Evolutionary conservation across 305 asterid species (phyloP), one percentile per base, ranked within the genome.

Genomic region (Ilex paraguariensis): DNA sequence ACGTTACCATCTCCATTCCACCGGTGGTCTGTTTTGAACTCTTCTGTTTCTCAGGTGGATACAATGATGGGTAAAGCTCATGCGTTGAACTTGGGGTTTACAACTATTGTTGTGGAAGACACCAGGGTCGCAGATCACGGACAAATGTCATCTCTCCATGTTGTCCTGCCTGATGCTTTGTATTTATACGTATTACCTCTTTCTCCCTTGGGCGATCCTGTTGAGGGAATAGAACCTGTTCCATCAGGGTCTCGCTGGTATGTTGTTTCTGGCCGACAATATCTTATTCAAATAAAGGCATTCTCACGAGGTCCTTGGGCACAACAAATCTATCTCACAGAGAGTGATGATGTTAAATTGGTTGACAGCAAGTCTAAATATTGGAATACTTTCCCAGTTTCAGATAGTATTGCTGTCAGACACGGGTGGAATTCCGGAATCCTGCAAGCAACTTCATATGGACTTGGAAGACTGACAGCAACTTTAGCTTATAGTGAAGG

Each of bases 401-500:
- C 85, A 48, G 85, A 83, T 63, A 73, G 54, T 68, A 59, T 55
- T 54, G 59, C 60, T 66, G 61, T 66, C 45, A 79, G 73, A 73
- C 73, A 52, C n/a, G 56, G 56, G 56, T 52, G 62, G 56, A 69
- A 80, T 72, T 54, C 67, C 42, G 82, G 81, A 75, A 72, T 88
- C 57, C 80, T 91, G 44, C 77, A 77, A 60, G 94, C 95, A 72
- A 71, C 66, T 65, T 76, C 88, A 14, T 70, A 73, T 60, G 98
- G 98, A 67, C 70, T 86, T 80, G 98, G 95, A 70, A 88, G 81
- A 73, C 77, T 88, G 73, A 88, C 79, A 46, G 95, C 96, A 60
- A 73, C 84, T 63, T 73, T 91, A 77, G 66, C 81, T 45, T 91
- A 86, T 77, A 69, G 73, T 58, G 67, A 76, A 67, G 90, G 90